phyloP scores from a whole-genome alignment of 495 filamentous ascomycete genomes.

The Xylaria cubensis region DNA sequence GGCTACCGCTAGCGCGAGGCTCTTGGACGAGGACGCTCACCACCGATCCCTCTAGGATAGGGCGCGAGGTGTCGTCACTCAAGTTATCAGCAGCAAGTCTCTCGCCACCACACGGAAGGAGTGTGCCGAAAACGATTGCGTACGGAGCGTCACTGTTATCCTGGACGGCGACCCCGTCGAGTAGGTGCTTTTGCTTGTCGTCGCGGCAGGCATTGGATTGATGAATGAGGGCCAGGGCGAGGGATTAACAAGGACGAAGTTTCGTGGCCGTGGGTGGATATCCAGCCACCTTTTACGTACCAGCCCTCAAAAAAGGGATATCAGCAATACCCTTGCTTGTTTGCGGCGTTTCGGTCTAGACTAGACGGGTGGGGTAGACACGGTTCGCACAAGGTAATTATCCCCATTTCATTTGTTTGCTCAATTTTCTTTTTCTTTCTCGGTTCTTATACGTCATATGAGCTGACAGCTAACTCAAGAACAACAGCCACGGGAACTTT shows the following conservation, averaged over 20 bases:
- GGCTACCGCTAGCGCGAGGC: conserved; percentile 18
- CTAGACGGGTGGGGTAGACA: neutral
- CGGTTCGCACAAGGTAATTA: conserved; percentile 8
- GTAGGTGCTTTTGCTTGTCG: neutral
- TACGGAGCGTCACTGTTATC: neutral
- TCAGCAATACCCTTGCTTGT: neutral
- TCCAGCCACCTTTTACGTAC: neutral
- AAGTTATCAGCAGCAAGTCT: neutral
- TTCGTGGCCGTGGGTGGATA: neutral
- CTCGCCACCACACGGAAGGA: neutral
- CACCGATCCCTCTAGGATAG: conserved; percentile 13
- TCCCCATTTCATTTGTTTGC: neutral
- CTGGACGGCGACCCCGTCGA: neutral
- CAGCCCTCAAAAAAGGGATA: neutral
- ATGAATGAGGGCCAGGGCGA: neutral
- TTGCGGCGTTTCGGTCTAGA: conserved; percentile 21
- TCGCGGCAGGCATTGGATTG: neutral
- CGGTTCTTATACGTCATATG: neutral
- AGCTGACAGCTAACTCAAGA: neutral
- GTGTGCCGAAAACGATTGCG: neutral
- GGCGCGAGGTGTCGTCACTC: neutral
- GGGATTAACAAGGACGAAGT: neutral
- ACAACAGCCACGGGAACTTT: neutral
- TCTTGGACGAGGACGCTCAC: conserved; percentile 12
- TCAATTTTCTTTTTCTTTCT: neutral